Evolutionary conservation across 345 rosid species (phyloP).

Genomic region (Hirschfeldia incana): DNA sequence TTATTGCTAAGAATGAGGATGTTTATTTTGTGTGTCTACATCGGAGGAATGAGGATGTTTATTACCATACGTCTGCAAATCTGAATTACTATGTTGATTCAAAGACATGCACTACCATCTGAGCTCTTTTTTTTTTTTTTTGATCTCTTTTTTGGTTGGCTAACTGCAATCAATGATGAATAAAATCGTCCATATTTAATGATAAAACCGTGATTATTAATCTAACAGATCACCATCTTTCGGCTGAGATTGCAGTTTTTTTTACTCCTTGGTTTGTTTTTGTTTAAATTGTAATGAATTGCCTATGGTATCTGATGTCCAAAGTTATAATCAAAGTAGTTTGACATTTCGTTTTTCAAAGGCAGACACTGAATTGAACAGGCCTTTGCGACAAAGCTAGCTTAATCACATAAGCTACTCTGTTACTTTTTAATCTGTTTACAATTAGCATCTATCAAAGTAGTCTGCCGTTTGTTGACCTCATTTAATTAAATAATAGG

Average conservation of each 20-base stretch:
- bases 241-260: conserved; percentile 67
- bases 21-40: neutral
- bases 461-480: too few relatives aligned
- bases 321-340: neutral
- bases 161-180: conserved; percentile 70
- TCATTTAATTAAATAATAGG: too few relatives aligned
- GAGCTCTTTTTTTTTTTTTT: neutral
- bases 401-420: neutral
- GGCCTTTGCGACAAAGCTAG: conserved; percentile 21
- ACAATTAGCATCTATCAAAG: neutral
- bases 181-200: conserved; percentile 37
- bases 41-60: conserved; percentile 59
- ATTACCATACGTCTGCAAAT: conserved; percentile 56
- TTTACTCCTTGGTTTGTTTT: neutral
- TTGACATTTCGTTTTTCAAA: conserved; percentile 1
- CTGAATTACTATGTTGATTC: conserved; percentile 53
- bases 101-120: neutral
- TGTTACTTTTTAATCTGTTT: conserved; percentile 15
- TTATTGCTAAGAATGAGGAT: neutral
- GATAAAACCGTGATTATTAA: conserved; percentile 53
- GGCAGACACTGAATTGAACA: neutral
- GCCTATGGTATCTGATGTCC: neutral
- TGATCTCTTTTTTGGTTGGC: too few relatives aligned
- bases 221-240: conserved; percentile 74
- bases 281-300: neutral